phyloP scores from a whole-genome alignment of 2,329 filamentous ascomycete genomes.

The Neonectria ditissima region DNA sequence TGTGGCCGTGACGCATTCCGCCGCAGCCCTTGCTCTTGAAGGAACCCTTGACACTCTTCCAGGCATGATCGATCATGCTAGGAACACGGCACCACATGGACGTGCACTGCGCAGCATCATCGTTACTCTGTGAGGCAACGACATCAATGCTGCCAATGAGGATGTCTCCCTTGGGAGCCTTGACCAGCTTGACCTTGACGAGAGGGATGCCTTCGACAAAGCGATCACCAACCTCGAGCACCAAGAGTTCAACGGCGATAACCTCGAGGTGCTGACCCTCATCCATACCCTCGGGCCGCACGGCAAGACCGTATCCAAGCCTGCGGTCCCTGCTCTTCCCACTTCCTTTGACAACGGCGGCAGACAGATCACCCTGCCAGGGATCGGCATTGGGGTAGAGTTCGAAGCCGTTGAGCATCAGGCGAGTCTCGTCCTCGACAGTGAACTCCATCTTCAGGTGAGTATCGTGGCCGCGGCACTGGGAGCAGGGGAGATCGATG shows the following conservation, averaged over 20 bases:
- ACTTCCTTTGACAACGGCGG: constrained; percentile 58
- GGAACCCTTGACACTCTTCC: constrained; percentile 43
- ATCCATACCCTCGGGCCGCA: constrained; percentile 58
- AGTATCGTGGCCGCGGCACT: constrained; percentile 61
- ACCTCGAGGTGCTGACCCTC: constrained; percentile 64
- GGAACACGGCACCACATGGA: constrained; percentile 67
- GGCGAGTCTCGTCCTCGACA: constrained; percentile 60
- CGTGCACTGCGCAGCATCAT: constrained; percentile 47
- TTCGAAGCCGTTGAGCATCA: constrained; percentile 70
- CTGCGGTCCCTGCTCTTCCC: constrained; percentile 51
- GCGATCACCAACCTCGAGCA: constrained; percentile 69
- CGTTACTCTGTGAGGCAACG: constrained; percentile 41
- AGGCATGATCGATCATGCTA: constrained; percentile 45
- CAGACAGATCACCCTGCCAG: constrained; percentile 57
- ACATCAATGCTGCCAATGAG: constrained; percentile 64
- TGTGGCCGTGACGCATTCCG: constrained; percentile 36
- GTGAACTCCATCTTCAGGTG: constrained; percentile 66
- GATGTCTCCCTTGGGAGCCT: constrained; percentile 66
- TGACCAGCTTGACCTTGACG: constrained; percentile 72
- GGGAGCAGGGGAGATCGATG: constrained; percentile 64
- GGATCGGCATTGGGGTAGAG: constrained; percentile 68
- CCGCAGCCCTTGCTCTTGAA: constrained; percentile 45
- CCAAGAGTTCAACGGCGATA: constrained; percentile 66
- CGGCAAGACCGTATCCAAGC: constrained; percentile 63
- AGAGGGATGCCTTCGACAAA: constrained; percentile 66